Evolutionary conservation across 164 flowering plant species (phyloP).

Genomic region (Tetrastigma voinierianum): DNA sequence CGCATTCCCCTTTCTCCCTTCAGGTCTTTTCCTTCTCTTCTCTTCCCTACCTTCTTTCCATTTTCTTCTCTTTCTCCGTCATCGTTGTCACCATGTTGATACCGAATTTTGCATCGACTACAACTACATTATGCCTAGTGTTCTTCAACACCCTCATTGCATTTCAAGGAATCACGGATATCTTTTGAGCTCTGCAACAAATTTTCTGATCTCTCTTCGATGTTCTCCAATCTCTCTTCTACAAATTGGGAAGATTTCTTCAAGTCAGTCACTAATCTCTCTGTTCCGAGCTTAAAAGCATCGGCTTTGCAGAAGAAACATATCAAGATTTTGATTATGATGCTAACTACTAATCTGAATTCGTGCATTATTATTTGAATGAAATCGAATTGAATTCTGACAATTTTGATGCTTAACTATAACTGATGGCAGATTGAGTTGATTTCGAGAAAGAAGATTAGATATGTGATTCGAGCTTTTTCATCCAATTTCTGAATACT

Average conservation of each 20-base stretch:
- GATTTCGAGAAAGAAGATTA: conserved; percentile 70
- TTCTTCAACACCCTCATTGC: conserved; percentile 48
- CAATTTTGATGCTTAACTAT: too few species aligned
- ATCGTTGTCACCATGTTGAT: too few species aligned
- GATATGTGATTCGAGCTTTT: conserved; percentile 47
- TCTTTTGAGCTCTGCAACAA: too few species aligned
- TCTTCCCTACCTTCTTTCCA: too few species aligned
- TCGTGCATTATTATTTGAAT: not conserved
- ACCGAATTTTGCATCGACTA: too few species aligned
- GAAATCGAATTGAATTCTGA: too few species aligned
- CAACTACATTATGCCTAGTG: too few species aligned
- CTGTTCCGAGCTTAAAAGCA: conserved; percentile 63
- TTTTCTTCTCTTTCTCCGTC: too few species aligned
- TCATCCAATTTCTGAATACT: conserved; percentile 56
- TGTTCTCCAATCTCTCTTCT: conserved; percentile 53
- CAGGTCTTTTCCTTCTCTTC: too few species aligned
- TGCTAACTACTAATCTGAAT: not conserved
- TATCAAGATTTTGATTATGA: conserved; percentile 7
- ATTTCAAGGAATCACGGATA: too few species aligned
- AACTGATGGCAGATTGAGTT: conserved; percentile 82
- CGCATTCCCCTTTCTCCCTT: too few species aligned
- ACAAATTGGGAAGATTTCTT: conserved; percentile 54
- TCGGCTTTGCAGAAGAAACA: conserved; percentile 40
- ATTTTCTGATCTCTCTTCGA: conserved; percentile 49
- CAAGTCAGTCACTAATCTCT: conserved; percentile 76